phyloP scores from a whole-genome alignment of 192 early-diverging fungal genomes.

The Obelidium mucronatum region DNA sequence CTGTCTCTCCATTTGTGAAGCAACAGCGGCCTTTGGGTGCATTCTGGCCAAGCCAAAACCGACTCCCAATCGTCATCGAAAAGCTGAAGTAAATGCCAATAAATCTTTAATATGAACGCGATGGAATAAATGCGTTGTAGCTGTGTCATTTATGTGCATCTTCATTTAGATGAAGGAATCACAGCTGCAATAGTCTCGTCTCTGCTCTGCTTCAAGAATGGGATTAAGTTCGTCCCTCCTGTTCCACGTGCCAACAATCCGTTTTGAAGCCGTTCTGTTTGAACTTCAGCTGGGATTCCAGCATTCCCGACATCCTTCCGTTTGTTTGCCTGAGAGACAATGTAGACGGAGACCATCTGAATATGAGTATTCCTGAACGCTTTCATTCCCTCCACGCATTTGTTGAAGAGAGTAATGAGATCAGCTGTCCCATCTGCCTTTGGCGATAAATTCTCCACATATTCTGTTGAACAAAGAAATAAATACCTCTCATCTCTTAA shows the following conservation, averaged over 20 bases:
- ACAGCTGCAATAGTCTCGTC: slow-evolving; percentile 77
- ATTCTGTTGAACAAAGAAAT: too few species aligned
- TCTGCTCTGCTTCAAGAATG: slow-evolving; percentile 90
- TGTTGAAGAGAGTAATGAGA: slow-evolving; percentile 79
- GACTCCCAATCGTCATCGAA: slow-evolving; percentile 19
- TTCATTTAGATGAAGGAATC: neutral
- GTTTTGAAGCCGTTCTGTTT: slow-evolving; percentile 35
- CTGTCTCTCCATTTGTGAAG: slow-evolving; percentile 7
- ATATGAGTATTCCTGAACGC: slow-evolving; percentile 91
- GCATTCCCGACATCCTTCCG: slow-evolving; percentile 71
- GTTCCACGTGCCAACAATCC: slow-evolving; percentile 48
- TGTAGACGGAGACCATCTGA: slow-evolving; percentile 90
- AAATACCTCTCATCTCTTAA: too few species aligned
- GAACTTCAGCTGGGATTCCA: slow-evolving; percentile 53
- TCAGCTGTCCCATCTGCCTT: slow-evolving; percentile 36
- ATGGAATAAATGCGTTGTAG: neutral
- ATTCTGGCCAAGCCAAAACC: neutral
- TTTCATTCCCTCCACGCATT: slow-evolving; percentile 81
- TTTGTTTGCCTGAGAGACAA: slow-evolving; percentile 80
- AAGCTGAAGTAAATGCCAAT: slow-evolving; percentile 20
- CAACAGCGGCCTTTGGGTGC: slow-evolving; percentile 9
- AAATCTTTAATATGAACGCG: neutral
- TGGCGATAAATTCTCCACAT: slow-evolving; percentile 19
- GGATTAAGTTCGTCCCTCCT: slow-evolving; percentile 75
- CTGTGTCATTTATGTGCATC: neutral